Base-by-base conservation (phyloP, 371 early-diverging fungal species). In the Mucor piriformis region DNA sequence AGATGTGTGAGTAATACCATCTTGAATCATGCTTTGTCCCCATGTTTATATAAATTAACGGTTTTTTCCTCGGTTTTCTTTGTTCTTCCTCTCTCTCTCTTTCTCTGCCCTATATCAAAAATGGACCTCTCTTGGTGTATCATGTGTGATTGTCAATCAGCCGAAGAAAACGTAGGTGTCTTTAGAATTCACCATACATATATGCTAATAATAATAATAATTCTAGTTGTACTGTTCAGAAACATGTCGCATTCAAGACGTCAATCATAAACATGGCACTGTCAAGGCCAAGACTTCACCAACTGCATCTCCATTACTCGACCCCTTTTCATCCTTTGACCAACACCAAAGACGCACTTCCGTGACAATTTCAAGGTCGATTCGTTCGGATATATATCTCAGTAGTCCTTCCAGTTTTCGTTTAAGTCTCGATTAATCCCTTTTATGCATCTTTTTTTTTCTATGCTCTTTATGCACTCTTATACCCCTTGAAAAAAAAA, bases 61-160 rank as follows among this genome's bases (percentile, higher is more conserved):
- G n/a, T n/a, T n/a, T n/a, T n/a, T n/a, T n/a, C n/a, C n/a, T n/a
- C n/a, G 15, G 11, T 27, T 48, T 38, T 8, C 8, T 29, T 29
- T 29, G 8, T 25, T 35, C 10, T 38, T 25, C 38, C 23, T 37
- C 44, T 50, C 24, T 43, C 38, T 35, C 54, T 33, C 13, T 54
- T 21, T 11, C 29, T 12, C 15, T 47, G 24, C 23, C 32, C 18
- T 42, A 18, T 20, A 42, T 20, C 21, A 55, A 49, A 8, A 46
- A 71, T 71, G 72, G 72, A 71, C 62, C 67, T 71, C 51, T 71
- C 72, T 64, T 71, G 72, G 72, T 71, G 72, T 57, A 71, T 71
- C 38, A 71, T 71, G 38, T 71, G 72, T 35, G 72, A 71, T 55
- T 59, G 65, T 55, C 72, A 67, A n/a, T 71, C 65, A 49, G 40